Conservation (phyloP, 148 eudicot genomes). For the Drosera capensis region DNA sequence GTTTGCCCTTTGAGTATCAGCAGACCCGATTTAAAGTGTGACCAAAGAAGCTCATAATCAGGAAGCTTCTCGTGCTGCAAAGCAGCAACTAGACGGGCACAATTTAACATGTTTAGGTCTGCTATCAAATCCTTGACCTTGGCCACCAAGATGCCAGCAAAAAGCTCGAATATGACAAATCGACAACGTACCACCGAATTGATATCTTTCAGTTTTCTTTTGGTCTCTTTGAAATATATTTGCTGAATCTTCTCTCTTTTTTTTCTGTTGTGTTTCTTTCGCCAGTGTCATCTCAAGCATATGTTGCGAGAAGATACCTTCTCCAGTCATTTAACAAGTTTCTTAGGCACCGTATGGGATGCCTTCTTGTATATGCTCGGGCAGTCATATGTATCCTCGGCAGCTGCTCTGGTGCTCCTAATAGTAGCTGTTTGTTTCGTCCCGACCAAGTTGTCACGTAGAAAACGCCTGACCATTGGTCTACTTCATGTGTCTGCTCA, state of each 20-base stretch:
- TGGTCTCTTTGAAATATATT: neutral
- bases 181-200: no score
- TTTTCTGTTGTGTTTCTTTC: no score
- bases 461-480: slow-evolving; percentile 58
- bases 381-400: slow-evolving; percentile 58
- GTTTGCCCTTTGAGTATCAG: no score
- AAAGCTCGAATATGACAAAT: no score
- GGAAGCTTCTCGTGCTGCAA: no score
- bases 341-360: slow-evolving; percentile 66
- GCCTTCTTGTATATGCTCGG: slow-evolving; percentile 53
- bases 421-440: slow-evolving; percentile 64
- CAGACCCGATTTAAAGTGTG: no score
- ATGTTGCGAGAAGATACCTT: slow-evolving; percentile 65
- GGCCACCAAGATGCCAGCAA: no score
- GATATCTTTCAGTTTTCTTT: neutral
- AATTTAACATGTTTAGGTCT: no score
- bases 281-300: slow-evolving; percentile 82
- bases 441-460: slow-evolving; percentile 71
- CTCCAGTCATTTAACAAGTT: slow-evolving; percentile 72
- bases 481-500: slow-evolving; percentile 82
- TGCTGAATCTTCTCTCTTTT: slow-evolving; percentile 10
- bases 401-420: slow-evolving; percentile 49
- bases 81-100: no score
- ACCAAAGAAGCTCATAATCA: no score
- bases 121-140: no score